A percentile compares a stretch with the other conserved stretches of the same genome.
Conservation (phyloP, 192 early-diverging fungal genomes). For the Thamnidium elegans region DNA sequence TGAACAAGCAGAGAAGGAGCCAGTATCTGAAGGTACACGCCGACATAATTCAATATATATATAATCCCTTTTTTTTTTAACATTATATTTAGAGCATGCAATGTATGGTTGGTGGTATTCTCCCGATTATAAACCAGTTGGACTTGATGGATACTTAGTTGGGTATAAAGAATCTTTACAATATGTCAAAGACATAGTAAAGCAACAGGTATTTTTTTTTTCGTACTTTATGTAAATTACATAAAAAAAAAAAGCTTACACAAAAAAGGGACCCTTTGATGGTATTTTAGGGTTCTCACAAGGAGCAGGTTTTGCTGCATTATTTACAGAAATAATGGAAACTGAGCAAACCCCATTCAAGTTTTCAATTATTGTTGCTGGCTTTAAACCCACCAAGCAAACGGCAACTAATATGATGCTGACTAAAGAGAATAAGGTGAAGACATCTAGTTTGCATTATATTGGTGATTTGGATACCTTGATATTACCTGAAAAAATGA, state of each 20-base stretch:
- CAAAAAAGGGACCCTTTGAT: constrained; percentile 47
- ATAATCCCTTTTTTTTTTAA: not conserved
- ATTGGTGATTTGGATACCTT: constrained; percentile 35
- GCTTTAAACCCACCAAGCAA: constrained; percentile 20
- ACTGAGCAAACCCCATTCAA: constrained; percentile 37
- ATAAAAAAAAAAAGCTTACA: not conserved
- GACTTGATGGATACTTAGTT: constrained; percentile 20
- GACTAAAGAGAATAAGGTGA: not conserved
- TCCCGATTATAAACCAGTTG: constrained; percentile 9
- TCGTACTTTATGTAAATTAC: no score
- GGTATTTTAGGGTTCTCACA: constrained; percentile 53
- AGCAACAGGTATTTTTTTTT: constrained; percentile 32
- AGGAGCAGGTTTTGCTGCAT: constrained; percentile 44
- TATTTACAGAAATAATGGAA: constrained; percentile 36
- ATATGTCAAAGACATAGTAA: constrained; percentile 36
- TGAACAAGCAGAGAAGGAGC: constrained; percentile 21
- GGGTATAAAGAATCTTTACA: constrained; percentile 43
- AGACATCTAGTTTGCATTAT: constrained; percentile 30
- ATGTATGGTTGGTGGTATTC: constrained; percentile 20
- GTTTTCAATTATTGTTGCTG: constrained; percentile 46
- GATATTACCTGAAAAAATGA: constrained; percentile 20
- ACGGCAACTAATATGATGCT: not conserved
- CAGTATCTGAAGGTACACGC: constrained; percentile 31
- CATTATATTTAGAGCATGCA: constrained; percentile 4
- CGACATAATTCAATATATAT: no score